Conservation (phyloP, 176 grass and related monocot genomes). For the Avena sativa region DNA sequence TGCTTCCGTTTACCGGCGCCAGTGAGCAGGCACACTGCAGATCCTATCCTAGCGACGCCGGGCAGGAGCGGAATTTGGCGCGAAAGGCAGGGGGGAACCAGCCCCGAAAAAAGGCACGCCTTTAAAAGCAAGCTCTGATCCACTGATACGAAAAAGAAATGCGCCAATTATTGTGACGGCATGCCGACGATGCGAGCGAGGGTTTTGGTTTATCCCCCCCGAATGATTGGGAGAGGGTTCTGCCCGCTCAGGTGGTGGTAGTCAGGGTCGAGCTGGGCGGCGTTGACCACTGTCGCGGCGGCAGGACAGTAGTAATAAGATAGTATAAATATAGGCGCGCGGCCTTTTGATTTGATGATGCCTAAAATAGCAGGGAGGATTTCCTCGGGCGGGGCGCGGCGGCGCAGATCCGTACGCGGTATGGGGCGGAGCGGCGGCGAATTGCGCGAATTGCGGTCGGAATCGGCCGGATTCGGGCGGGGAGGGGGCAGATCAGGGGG, state of each 20-base stretch:
- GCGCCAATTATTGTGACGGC: constrained; percentile 52
- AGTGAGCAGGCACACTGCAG: constrained; percentile 52
- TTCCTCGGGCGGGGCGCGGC: constrained; percentile 54
- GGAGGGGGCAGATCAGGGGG: constrained; percentile 43
- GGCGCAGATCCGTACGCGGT: constrained; percentile 56
- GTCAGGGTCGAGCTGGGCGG: constrained; percentile 37
- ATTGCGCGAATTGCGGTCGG: constrained; percentile 38
- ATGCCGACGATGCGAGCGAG: constrained; percentile 2
- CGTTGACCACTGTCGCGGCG: constrained; percentile 48
- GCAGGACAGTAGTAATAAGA: constrained; percentile 7
- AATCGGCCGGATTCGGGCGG: constrained; percentile 41
- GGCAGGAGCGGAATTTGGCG: constrained; percentile 58
- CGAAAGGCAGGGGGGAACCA: constrained; percentile 51
- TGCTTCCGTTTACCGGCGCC: constrained; percentile 50
- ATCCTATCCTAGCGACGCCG: constrained; percentile 39
- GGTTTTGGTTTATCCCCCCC: constrained; percentile 47
- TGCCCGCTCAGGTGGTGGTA: neutral
- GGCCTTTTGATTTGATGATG: constrained; percentile 41
- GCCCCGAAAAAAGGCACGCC: constrained; percentile 53
- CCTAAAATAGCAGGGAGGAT: constrained; percentile 35
- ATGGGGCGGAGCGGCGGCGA: neutral
- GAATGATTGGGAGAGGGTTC: constrained; percentile 60
- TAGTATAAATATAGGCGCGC: constrained; percentile 43
- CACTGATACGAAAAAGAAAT: constrained; percentile 42
- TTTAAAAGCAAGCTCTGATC: constrained; percentile 61